Conservation (phyloP, 345 rosid genomes). For the Theobroma cacao region DNA sequence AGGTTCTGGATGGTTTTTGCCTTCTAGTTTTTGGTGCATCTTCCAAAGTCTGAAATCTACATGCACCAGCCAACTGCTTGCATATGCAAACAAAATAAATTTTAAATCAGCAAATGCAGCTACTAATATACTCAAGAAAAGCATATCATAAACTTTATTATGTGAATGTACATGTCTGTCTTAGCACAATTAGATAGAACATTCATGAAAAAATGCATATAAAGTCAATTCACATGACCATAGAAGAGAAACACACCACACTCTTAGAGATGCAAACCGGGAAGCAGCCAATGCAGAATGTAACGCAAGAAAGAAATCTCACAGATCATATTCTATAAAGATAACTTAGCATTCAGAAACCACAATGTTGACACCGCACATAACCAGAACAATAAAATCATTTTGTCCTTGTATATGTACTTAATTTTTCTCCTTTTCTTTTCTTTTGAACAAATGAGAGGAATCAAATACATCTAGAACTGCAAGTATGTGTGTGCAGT, state of each 20-base stretch:
- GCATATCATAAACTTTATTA: background rate
- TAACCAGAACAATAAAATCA: background rate
- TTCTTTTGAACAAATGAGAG: background rate
- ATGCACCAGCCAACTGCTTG: background rate
- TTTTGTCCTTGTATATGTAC: background rate
- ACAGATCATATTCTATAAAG: background rate
- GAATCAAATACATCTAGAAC: background rate
- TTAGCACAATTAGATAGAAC: background rate
- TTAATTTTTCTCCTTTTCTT: background rate
- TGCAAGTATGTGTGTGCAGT: background rate
- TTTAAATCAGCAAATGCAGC: background rate
- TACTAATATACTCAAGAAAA: background rate
- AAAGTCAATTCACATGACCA: background rate
- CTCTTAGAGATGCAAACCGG: background rate
- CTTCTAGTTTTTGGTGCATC: conserved; percentile 25
- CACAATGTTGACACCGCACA: background rate
- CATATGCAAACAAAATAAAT: background rate
- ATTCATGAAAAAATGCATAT: background rate
- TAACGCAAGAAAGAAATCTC: background rate
- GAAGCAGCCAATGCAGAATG: conserved; percentile 6
- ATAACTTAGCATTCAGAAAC: background rate
- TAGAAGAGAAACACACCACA: background rate
- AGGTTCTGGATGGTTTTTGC: conserved; percentile 11
- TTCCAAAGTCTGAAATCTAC: conserved; percentile 11
- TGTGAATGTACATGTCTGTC: background rate